Base-by-base conservation (phyloP, 2,329 filamentous ascomycete genomes). In the Fusarium sp. region DNA sequence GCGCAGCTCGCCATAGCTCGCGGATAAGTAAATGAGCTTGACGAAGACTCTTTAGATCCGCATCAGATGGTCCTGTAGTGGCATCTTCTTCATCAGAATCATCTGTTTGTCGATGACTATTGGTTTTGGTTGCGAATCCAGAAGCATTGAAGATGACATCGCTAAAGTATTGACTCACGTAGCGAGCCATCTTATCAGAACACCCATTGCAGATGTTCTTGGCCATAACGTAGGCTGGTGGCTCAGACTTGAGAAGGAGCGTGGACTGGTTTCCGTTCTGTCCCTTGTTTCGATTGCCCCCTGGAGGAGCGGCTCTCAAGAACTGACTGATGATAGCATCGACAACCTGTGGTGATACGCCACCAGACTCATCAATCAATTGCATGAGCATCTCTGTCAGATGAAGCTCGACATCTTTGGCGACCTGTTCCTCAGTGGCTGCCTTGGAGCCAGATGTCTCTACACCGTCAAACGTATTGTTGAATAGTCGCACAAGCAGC, bases 261-360 rank as follows among this genome's bases (percentile, higher is more conserved):
- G 92, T 97, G 2, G 90, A 92, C 77, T 97, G 94, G 75, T 89
- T 93, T 43, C 89, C 89, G 75, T 94, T 92, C 12, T 89, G 77
- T 32, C 88, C 85, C 75, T 88, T 90, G 70, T 84, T 86, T 75
- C 87, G 90, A 65, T 84, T 85, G 45, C 89, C 83, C 18, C 86
- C 87, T 0, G 88, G 89, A 1, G 93, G 92, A 53, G 94, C 93
- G 4, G 94, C 94, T 73, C 96, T 90, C 58, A 99, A 84, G 75
- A 99, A 99, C 78, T 99, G 97, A 10, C 95, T 95, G 77, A 99
- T 92, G 72, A 99, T 94, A 30, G 95, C 90, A 78, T 99, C 95
- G 21, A 98, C 89, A 4, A 97, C 93, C 63, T 93, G 90, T 9
- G 90, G 86, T 0, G 94, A 93, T 20, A 99, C 85, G 37, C 80